phyloP scores from a whole-genome alignment of 1,284 basidiomycete species.

The Leccinum laetum region DNA sequence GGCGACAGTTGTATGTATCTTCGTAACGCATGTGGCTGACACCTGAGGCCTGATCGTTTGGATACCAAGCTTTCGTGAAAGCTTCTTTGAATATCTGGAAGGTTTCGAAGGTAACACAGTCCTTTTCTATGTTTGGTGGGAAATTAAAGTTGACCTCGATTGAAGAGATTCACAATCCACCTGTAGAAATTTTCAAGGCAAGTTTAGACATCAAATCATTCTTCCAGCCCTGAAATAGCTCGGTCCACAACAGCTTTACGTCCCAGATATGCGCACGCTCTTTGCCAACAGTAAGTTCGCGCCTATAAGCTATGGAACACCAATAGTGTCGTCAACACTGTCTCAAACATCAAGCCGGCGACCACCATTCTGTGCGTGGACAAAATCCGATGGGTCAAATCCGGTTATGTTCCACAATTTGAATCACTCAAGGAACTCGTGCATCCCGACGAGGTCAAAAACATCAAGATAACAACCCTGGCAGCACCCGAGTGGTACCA shows the following conservation, averaged over 20 bases:
- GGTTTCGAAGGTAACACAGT: neutral
- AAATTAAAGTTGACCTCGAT: slow-evolving; percentile 5
- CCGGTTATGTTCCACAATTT: neutral
- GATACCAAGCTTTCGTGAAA: slow-evolving; percentile 23
- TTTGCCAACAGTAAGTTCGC: neutral
- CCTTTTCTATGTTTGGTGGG: neutral
- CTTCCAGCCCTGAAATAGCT: neutral
- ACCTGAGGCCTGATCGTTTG: slow-evolving; percentile 3
- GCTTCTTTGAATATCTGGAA: slow-evolving; percentile 25
- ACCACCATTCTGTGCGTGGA: neutral
- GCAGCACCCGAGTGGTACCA: neutral
- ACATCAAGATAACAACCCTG: neutral
- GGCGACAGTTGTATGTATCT: slow-evolving; percentile 26
- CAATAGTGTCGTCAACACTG: neutral
- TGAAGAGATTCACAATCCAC: slow-evolving; percentile 8
- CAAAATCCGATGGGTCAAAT: neutral
- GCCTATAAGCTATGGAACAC: neutral
- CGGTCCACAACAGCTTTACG: neutral
- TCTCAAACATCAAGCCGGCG: neutral
- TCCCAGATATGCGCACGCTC: neutral
- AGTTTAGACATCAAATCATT: neutral
- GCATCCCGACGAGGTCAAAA: neutral
- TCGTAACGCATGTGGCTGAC: neutral
- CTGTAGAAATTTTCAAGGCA: slow-evolving; percentile 29
- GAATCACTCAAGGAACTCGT: neutral